Conservation (phyloP, 2,329 filamentous ascomycete genomes). For the Cordyceps sp. region DNA sequence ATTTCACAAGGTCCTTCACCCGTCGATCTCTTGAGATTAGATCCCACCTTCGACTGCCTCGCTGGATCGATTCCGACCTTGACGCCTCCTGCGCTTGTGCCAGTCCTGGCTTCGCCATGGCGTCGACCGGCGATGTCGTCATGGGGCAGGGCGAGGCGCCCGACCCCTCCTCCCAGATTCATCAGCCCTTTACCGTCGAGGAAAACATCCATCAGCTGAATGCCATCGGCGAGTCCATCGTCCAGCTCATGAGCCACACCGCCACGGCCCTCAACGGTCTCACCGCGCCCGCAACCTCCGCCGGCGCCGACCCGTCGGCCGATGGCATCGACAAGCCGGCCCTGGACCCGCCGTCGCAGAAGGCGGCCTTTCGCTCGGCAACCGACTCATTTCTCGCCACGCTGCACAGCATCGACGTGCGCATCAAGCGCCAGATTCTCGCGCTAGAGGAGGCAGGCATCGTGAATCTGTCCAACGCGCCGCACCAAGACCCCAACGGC, state of each 20-base stretch:
- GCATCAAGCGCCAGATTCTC: slow-evolving; percentile 49
- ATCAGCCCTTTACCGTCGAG: slow-evolving; percentile 48
- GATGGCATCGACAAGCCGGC: slow-evolving; percentile 7
- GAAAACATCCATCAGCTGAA: slow-evolving; percentile 71
- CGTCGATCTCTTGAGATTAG: no score
- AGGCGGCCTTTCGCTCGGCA: slow-evolving; percentile 37
- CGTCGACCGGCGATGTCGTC: no score
- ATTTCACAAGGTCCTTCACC: no score
- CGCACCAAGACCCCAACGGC: slow-evolving; percentile 14
- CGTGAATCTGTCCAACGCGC: slow-evolving; percentile 30
- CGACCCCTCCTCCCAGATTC: slow-evolving; percentile 8
- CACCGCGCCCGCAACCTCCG: slow-evolving; percentile 14
- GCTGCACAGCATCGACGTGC: slow-evolving; percentile 58
- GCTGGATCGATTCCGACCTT: not conserved
- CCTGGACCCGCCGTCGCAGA: slow-evolving; percentile 31
- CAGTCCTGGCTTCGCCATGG: slow-evolving; percentile 13
- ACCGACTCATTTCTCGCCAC: slow-evolving; percentile 54
- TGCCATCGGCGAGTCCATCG: slow-evolving; percentile 50
- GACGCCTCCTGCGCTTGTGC: not conserved
- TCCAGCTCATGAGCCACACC: slow-evolving; percentile 24
- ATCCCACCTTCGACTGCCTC: not conserved
- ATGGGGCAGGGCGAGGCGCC: slow-evolving; percentile 11
- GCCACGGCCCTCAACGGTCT: slow-evolving; percentile 28
- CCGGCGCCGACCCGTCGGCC: slow-evolving; percentile 3
- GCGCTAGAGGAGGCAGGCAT: slow-evolving; percentile 71